phyloP scores from a whole-genome alignment of 2,329 filamentous ascomycete genomes.

The Calonectria pauciramosa region DNA sequence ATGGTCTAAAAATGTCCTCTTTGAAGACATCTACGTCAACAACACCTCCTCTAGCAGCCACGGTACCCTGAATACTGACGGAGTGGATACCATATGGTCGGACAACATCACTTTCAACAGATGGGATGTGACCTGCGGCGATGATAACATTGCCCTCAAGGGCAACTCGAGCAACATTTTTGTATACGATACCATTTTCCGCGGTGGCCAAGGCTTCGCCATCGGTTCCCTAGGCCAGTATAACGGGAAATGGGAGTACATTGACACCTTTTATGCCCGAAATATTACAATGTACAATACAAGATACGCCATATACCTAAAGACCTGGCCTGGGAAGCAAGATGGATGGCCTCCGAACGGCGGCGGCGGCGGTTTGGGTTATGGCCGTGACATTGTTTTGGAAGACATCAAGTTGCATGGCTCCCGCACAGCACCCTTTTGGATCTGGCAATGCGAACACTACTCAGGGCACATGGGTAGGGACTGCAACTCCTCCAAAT shows the following conservation, averaged over 20 bases:
- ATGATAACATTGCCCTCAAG: constrained; percentile 64
- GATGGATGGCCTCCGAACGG: constrained; percentile 61
- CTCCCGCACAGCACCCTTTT: background rate
- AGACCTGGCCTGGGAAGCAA: constrained; percentile 71
- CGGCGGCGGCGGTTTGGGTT: constrained; percentile 63
- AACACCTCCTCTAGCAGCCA: constrained; percentile 55
- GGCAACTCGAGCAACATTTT: constrained; percentile 68
- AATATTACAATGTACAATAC: constrained; percentile 63
- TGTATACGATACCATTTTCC: constrained; percentile 63
- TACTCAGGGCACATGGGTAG: background rate
- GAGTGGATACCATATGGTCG: constrained; percentile 65
- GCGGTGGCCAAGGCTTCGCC: constrained; percentile 66
- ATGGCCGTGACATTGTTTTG: constrained; percentile 6
- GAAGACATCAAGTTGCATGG: background rate
- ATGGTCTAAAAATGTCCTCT: constrained; percentile 59
- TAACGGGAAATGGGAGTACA: constrained; percentile 59
- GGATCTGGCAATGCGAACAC: constrained; percentile 13
- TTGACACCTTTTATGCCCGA: constrained; percentile 62
- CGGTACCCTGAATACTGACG: constrained; percentile 57
- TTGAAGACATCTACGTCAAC: constrained; percentile 68
- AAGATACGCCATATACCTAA: constrained; percentile 65
- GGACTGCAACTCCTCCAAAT: constrained; percentile 12
- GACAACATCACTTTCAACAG: constrained; percentile 64
- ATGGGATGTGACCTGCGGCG: constrained; percentile 56
- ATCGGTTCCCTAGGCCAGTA: constrained; percentile 72